Evolutionary conservation across 2,329 filamentous ascomycete genomes (phyloP), one percentile per base, ranked within the genome.

Genomic region (Balansia obtecta): DNA sequence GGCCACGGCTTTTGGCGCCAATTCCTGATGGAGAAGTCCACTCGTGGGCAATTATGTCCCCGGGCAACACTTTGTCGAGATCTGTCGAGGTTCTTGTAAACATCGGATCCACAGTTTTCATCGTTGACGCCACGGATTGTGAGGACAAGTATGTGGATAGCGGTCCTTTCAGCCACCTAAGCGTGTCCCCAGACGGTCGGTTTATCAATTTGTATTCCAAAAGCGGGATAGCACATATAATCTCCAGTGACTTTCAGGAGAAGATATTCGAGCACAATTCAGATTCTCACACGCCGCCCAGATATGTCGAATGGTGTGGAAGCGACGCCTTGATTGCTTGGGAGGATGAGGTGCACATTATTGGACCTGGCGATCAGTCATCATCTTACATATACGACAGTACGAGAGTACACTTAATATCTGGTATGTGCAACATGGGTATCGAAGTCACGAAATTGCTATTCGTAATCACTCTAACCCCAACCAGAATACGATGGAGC

Each of bases 301-400:
- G 88, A 59, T 88, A 93, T 55, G 77, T 98, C 54, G 85, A 93
- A 60, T 98, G 93, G 93, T 98, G 93, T 65, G 93, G 93, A 5
- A 91, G 93, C 60, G 91, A 97, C 66, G 88, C 90, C 13, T 86
- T 95, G 30, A 81, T 98, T 59, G 90, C 90, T 0, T 98, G 93
- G 93, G 93, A 97, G 62, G 93, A 98, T 62, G 93, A 98, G 65
- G 84, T 98, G 4, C 93, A 96, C 62, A 76, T 98, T 30, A 85
- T 98, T 53, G 93, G 91, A 0, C 88, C 89, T 0, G 85, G 83
- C 38, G 88, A 88, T 42, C 79, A 85, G 10, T 82, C 85, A 5
- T 81, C 71, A 41, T 83, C 80, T 54, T 93, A 89, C 65, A 91
- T 89, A 58, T 97, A 97, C 65, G 89, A 97, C 61, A 86, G 85